Evolutionary conservation across 306 rosid genomes (phyloP).

Genomic region (Sechiopsis laciniata): DNA sequence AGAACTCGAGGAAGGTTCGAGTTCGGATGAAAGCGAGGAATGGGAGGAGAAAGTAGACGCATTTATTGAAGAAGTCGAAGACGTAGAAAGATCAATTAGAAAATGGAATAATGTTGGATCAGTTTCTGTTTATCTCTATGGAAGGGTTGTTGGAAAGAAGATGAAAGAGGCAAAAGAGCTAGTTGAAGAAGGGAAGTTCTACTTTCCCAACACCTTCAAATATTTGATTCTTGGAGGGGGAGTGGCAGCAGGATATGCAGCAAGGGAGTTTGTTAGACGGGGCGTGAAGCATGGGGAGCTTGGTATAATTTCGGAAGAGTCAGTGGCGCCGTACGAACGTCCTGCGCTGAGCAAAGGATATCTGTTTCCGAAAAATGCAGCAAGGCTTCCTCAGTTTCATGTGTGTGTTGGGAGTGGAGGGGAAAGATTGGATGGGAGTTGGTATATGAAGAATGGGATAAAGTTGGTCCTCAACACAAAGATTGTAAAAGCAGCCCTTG

Average conservation of each 20-base stretch:
- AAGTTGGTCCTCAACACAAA: constrained; percentile 36
- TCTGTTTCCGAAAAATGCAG: constrained; percentile 30
- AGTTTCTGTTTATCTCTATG: constrained; percentile 12
- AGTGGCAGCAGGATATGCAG: constrained; percentile 51
- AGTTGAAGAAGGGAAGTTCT: constrained; percentile 28
- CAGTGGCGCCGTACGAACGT: constrained; percentile 44
- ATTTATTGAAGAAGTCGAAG: constrained; percentile 21
- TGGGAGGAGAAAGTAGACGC: constrained; percentile 30
- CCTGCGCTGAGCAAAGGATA: constrained; percentile 43
- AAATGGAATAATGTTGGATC: constrained; percentile 20
- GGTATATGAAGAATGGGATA: constrained; percentile 38
- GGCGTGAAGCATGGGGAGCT: constrained; percentile 33
- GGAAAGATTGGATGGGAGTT: constrained; percentile 31
- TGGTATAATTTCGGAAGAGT: constrained; percentile 39
- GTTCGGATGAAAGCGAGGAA: constrained; percentile 18
- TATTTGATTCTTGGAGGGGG: constrained; percentile 45
- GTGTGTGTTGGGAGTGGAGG: constrained; percentile 54
- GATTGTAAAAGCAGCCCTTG: constrained; percentile 26
- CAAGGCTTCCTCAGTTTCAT: constrained; percentile 40
- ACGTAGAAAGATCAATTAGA: constrained; percentile 10
- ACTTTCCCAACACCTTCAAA: constrained; percentile 21
- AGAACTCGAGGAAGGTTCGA: constrained; percentile 5
- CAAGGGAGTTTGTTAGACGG: constrained; percentile 36
- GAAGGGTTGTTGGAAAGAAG: constrained; percentile 27
- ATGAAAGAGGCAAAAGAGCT: constrained; percentile 28